Conservation (phyloP, 1,284 basidiomycete species). For the Mycena sp. region DNA sequence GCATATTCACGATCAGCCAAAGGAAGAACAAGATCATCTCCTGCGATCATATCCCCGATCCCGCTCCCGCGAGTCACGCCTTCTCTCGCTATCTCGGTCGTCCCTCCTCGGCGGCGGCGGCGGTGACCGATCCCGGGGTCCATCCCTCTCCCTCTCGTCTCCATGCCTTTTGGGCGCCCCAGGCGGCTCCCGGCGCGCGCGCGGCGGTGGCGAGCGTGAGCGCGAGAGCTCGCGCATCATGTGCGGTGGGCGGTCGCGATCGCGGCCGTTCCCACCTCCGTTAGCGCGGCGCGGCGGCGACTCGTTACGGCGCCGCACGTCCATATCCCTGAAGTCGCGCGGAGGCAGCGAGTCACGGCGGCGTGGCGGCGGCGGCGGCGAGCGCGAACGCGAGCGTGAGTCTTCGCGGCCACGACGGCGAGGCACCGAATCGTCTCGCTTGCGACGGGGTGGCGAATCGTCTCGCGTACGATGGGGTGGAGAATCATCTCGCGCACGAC, state of each 20-base stretch:
- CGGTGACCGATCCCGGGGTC: constrained; percentile 21
- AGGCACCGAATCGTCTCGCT: background rate
- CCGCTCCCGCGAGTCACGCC: constrained; percentile 29
- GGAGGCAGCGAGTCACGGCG: constrained; percentile 8
- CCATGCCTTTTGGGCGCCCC: constrained; percentile 12
- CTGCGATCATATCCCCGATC: constrained; percentile 40
- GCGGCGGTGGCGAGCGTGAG: constrained; percentile 31
- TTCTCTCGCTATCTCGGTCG: background rate
- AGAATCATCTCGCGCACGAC: background rate
- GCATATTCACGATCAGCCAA: background rate
- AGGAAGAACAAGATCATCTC: constrained; percentile 20
- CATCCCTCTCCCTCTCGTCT: constrained; percentile 32
- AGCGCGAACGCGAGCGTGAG: constrained; percentile 4
- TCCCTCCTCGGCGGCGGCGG: constrained; percentile 10
- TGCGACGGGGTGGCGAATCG: background rate
- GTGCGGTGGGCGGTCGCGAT: constrained; percentile 29
- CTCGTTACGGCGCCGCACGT: constrained; percentile 8
- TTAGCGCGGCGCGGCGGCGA: constrained; percentile 34
- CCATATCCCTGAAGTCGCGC: background rate
- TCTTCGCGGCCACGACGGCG: background rate
- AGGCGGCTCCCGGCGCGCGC: constrained; percentile 11
- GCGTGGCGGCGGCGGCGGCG: background rate
- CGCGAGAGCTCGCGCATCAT: constrained; percentile 24
- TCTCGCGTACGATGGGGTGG: background rate
- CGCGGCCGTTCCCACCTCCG: constrained; percentile 31